These are phyloP conservation scores for Phaeotremella fagi DNA, from an alignment of 768 basidiomycete genomes.

Conservation along the genomic window DNA sequence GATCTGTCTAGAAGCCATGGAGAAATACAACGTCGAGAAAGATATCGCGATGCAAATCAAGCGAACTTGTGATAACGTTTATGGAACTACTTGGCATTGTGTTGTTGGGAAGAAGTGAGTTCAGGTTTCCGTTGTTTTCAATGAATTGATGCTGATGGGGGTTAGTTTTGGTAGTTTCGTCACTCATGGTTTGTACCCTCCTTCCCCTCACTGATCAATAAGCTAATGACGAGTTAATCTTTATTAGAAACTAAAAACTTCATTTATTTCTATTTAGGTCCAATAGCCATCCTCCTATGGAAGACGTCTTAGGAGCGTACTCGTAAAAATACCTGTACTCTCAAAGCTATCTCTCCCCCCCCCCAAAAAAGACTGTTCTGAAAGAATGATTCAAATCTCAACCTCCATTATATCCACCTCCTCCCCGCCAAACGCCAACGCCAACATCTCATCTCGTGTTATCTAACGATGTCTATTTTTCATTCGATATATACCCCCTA, in stretches of 20 bases:
- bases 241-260: slow-evolving; percentile 89
- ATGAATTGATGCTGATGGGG: background rate
- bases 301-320: no score
- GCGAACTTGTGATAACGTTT: slow-evolving; percentile 90
- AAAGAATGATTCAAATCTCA: no score
- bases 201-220: slow-evolving; percentile 5
- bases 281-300: slow-evolving; percentile 73
- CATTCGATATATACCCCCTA: no score
- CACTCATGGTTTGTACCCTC: slow-evolving; percentile 70
- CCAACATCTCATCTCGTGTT: no score
- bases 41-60: slow-evolving; percentile 98
- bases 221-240: slow-evolving; percentile 2
- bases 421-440: no score
- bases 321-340: no score
- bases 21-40: slow-evolving; percentile 92
- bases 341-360: no score
- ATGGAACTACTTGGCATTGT: slow-evolving; percentile 95
- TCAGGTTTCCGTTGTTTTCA: background rate
- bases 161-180: slow-evolving; percentile 89
- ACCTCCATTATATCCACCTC: no score
- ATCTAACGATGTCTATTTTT: no score
- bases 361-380: no score
- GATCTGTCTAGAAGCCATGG: slow-evolving; percentile 74
- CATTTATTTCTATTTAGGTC: slow-evolving; percentile 95
- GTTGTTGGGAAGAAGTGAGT: slow-evolving; percentile 86